Evolutionary conservation across 163 green algal species (phyloP).

Genomic region (Scenedesmus sp.): DNA sequence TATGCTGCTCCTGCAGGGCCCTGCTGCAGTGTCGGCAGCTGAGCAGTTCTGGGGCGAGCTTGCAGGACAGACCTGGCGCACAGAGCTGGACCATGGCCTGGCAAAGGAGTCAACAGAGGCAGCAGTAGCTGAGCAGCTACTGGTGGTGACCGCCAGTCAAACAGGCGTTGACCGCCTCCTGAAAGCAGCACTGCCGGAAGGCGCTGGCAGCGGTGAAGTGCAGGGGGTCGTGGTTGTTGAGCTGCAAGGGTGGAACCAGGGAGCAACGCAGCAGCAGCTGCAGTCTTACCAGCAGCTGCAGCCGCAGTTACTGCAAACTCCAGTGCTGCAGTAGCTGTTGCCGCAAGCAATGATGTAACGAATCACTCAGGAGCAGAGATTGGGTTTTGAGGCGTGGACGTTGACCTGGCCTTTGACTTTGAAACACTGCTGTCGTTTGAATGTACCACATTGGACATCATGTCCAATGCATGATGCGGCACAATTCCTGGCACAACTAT

Average conservation of each 20-base stretch:
- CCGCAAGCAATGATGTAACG: not conserved
- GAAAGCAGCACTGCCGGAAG: slow-evolving; percentile 9
- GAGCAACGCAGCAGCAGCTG: slow-evolving; percentile 20
- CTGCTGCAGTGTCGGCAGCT: not conserved
- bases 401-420: too few relatives aligned
- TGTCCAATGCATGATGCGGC: too few relatives aligned
- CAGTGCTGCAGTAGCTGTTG: not conserved
- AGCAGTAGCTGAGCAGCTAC: not conserved
- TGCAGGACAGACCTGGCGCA: slow-evolving; percentile 52
- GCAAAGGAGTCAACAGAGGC: not conserved
- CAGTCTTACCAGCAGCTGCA: slow-evolving; percentile 26
- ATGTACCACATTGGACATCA: too few relatives aligned
- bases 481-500: too few relatives aligned
- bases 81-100: slow-evolving; percentile 55
- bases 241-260: slow-evolving; percentile 40
- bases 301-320: not conserved
- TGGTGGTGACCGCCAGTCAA: not conserved
- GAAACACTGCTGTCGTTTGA: too few relatives aligned
- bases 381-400: too few relatives aligned
- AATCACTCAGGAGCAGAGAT: not conserved
- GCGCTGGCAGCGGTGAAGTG: not conserved
- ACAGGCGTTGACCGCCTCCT: not conserved
- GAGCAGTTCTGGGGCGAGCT: slow-evolving; percentile 53
- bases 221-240: not conserved
- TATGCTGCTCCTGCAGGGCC: not conserved